Percentiles rank a stretch among this genome's conserved stretches.
phyloP scores from a whole-genome alignment of 306 rosid genomes.

The Cicer arietinum region DNA sequence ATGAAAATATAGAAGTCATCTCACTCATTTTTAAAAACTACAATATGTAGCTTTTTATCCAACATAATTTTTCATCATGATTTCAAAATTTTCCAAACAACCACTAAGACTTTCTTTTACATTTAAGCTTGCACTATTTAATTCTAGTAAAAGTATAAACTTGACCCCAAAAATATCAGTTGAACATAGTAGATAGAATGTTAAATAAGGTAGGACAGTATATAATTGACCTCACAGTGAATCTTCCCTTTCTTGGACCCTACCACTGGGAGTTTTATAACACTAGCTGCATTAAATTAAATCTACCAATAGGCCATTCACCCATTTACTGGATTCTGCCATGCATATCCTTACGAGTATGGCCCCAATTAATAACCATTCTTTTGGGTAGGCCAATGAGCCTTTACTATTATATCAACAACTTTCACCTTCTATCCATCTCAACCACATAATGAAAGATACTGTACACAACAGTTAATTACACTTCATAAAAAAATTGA shows the following conservation, averaged over 20 bases:
- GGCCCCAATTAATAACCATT: constrained; percentile 5
- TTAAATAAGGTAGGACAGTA: not conserved
- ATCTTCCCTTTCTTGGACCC: not conserved
- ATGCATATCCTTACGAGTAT: constrained; percentile 1
- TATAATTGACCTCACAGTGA: not conserved
- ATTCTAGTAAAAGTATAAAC: too few relatives aligned
- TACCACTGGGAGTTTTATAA: not conserved
- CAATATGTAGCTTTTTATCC: too few relatives aligned
- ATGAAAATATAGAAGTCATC: too few relatives aligned
- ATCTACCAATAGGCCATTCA: not conserved
- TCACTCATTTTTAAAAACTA: too few relatives aligned
- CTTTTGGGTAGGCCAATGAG: not conserved
- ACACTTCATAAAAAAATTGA: constrained; percentile 12
- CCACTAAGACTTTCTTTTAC: too few relatives aligned
- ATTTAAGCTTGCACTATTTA: too few relatives aligned
- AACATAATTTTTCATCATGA: too few relatives aligned
- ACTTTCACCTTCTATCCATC: not conserved
- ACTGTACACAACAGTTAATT: constrained; percentile 8
- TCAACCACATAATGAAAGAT: constrained; percentile 13
- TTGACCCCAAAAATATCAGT: not conserved
- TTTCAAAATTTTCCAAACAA: too few relatives aligned
- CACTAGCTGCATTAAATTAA: constrained; percentile 3
- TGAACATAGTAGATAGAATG: not conserved
- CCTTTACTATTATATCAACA: not conserved
- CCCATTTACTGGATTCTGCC: constrained; percentile 17